Evolutionary conservation across 73 alveolate genomes (phyloP).

Genomic region (Blepharisma stoltei): DNA sequence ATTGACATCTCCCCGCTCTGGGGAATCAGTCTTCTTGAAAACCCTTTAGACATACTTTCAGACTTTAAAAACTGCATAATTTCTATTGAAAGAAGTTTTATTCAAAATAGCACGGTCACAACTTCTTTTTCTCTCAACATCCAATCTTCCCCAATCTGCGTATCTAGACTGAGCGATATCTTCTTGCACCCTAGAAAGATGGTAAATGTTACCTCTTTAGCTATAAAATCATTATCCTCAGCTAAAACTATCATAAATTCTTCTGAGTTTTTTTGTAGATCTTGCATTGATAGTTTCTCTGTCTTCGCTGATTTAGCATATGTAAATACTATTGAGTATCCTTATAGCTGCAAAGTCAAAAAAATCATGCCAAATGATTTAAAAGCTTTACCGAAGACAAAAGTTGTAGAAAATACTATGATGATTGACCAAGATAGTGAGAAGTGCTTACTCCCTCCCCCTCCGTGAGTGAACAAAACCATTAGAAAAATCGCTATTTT

Average conservation of each 20-base stretch:
- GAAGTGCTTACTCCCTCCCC: background rate
- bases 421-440: background rate
- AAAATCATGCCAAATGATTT: constrained; percentile 1
- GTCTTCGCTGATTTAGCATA: background rate
- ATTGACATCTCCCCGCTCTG: background rate
- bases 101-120: background rate
- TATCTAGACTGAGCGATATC: background rate
- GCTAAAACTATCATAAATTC: background rate
- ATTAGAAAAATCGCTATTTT: no score
- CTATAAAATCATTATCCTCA: background rate
- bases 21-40: background rate
- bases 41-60: background rate
- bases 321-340: background rate
- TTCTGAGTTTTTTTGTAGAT: constrained; percentile 14
- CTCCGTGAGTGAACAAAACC: no score
- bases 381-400: background rate
- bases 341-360: background rate
- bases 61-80: background rate
- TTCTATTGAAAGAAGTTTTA: background rate
- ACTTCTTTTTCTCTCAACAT: background rate
- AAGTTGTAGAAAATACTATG: background rate
- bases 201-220: background rate
- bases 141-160: background rate
- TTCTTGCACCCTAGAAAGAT: background rate
- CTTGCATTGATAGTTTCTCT: constrained; percentile 3